phyloP scores from a whole-genome alignment of 176 grass and related monocot species.

The Thalia dealbata region DNA sequence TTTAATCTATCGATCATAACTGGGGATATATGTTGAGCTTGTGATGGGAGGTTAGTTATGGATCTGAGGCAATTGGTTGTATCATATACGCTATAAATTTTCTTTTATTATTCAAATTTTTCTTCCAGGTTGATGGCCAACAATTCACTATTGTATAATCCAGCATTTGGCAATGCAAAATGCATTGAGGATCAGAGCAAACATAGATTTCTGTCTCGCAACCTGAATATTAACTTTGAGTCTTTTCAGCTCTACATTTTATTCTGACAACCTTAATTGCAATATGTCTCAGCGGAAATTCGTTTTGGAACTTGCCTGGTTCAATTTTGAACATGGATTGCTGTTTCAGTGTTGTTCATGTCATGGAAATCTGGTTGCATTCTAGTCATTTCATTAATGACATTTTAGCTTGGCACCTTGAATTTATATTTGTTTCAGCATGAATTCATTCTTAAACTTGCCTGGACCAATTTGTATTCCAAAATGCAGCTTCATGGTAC shows the following conservation, averaged over 20 bases:
- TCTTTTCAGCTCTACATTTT: background rate
- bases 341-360: background rate
- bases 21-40: background rate
- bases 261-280: background rate
- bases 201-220: background rate
- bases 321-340: background rate
- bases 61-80: background rate
- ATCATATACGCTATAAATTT: too few relatives aligned
- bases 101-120: too few relatives aligned
- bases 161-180: background rate
- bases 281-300: background rate
- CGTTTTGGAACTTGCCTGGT: background rate
- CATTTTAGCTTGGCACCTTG: too few relatives aligned
- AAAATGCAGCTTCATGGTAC: too few relatives aligned
- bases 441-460: too few relatives aligned
- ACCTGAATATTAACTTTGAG: too few relatives aligned
- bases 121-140: background rate
- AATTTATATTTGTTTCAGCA: too few relatives aligned
- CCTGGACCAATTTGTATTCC: too few relatives aligned
- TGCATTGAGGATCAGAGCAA: background rate
- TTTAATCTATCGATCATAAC: background rate
- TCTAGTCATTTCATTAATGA: too few relatives aligned
- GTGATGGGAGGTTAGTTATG: background rate
- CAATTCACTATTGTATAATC: background rate
- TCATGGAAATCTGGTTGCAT: background rate